A percentile compares a stretch with the other conserved stretches of the same genome.
Evolutionary conservation across 2,329 filamentous ascomycete genomes (phyloP).

Genomic region (Mycosphaerella sp.): DNA sequence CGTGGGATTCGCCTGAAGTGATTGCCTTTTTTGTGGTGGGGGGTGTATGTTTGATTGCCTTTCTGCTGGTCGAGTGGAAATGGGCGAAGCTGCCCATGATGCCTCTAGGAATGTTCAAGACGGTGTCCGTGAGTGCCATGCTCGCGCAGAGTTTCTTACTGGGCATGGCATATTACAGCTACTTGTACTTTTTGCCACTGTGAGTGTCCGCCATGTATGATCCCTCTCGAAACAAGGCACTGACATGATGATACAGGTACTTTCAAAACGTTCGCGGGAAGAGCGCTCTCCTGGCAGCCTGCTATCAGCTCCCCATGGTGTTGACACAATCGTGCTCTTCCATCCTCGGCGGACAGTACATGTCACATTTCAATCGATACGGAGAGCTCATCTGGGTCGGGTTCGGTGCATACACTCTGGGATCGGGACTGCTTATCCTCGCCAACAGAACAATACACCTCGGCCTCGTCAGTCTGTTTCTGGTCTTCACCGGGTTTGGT

Average conservation of each 20-base stretch:
- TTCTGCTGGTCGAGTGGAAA: conserved; percentile 52
- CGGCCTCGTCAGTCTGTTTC: conserved; percentile 46
- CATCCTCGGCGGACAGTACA: conserved; percentile 50
- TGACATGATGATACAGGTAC: conserved; percentile 39
- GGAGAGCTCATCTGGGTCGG: conserved; percentile 52
- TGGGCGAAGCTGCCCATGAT: conserved; percentile 53
- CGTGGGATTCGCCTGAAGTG: conserved; percentile 52
- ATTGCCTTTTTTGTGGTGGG: conserved; percentile 54
- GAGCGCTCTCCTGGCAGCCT: conserved; percentile 45
- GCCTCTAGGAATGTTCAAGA: conserved; percentile 51
- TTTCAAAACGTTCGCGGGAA: conserved; percentile 51
- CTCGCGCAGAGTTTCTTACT: conserved; percentile 55
- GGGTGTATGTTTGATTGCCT: conserved; percentile 38
- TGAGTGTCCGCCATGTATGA: not conserved
- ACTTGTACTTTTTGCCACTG: conserved; percentile 53
- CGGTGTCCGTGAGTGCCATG: conserved; percentile 49
- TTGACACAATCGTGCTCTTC: conserved; percentile 43
- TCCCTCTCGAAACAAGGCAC: not conserved
- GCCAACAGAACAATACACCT: conserved; percentile 43
- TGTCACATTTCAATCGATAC: conserved; percentile 52
- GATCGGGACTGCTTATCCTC: conserved; percentile 48
- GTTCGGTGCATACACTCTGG: conserved; percentile 46
- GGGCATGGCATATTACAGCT: conserved; percentile 53
- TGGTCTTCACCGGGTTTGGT: conserved; percentile 48
- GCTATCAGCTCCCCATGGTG: conserved; percentile 47